Evolutionary conservation across 108 stramenopile species (phyloP), one percentile per base, ranked within the genome.

Genomic region (Pseudonitzschia pungens): DNA sequence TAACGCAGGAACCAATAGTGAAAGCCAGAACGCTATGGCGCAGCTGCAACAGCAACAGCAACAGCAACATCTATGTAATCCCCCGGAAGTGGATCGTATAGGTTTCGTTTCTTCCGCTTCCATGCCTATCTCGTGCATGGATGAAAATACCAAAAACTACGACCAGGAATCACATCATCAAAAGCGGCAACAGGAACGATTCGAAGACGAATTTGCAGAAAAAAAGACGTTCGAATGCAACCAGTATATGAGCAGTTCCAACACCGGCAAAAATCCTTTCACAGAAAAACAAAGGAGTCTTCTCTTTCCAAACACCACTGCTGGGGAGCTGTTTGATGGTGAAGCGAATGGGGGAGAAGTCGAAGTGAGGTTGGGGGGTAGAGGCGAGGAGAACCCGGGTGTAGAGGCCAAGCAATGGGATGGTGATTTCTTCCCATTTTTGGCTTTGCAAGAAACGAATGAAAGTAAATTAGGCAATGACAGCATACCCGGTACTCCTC

Each of bases 121-220:
- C 57, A 6, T 31, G 26, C 29, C 57, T 14, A 22, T 58, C 24
- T 10, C 14, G 6, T 58, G 24, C 5, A n/a, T 27, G 29, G 15
- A 15, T 12, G 57, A 58, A 0, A n/a, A 62, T 3, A 40, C 32
- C 14, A 62, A 62, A 36, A 62, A 14, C 40, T 0, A 62, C 10
- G 10, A 27, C 0, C 0, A 40, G 18, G 18, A 21, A 0, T 15
- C 15, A 15, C 0, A 26, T 2, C 4, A 1, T 20, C 1, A 24
- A 2, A 15, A 3, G 16, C 60, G 32, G 18, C 20, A 62, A 40
- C 33, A 20, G 14, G 60, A 62, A 40, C 2, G 36, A 3, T 62
- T 62, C 20, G 32, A 40, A 33, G 60, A 62, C 36, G 60, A 62
- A 62, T 40, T 33, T 28, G 10, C 29, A 62, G 32, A 62, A 10